Conservation (phyloP, 768 basidiomycete species). For the Dendrothele bispora region DNA sequence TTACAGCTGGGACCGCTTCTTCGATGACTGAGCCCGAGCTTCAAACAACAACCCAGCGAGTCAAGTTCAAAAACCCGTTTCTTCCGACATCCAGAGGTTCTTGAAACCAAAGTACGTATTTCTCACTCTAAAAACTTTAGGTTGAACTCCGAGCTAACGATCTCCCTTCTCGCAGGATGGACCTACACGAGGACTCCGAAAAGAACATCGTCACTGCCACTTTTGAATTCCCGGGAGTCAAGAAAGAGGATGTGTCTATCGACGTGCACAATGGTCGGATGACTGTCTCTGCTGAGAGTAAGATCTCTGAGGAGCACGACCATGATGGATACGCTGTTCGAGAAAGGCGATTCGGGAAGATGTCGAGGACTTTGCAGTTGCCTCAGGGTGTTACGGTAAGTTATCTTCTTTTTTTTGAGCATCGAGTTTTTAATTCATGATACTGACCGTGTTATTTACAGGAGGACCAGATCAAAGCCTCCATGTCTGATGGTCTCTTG, state of each 20-base stretch:
- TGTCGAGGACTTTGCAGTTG: conserved; percentile 49
- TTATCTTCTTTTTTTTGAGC: conserved; percentile 11
- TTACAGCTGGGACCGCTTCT: conserved; percentile 44
- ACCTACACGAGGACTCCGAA: conserved; percentile 51
- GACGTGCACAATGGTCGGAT: conserved; percentile 53
- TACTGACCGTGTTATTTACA: conserved; percentile 10
- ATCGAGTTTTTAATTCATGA: conserved; percentile 16
- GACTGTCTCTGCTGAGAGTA: conserved; percentile 52
- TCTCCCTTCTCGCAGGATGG: conserved; percentile 40
- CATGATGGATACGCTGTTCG: conserved; percentile 43
- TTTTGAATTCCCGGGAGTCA: conserved; percentile 61
- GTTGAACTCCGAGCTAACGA: neutral
- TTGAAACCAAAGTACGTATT: conserved; percentile 32
- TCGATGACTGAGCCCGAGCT: conserved; percentile 31
- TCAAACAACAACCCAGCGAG: conserved; percentile 6
- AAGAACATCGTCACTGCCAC: conserved; percentile 54
- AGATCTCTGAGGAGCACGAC: conserved; percentile 34
- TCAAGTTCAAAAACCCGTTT: conserved; percentile 6
- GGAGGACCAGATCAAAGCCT: conserved; percentile 38
- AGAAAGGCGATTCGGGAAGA: conserved; percentile 51
- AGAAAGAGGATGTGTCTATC: conserved; percentile 52
- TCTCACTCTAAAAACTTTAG: neutral
- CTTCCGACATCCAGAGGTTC: conserved; percentile 1
- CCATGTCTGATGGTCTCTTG: conserved; percentile 51
- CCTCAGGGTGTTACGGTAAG: conserved; percentile 55